Evolutionary conservation across 2,329 filamentous ascomycete genomes (phyloP).

Genomic region (Stagonosporopsis chrysanthemi): DNA sequence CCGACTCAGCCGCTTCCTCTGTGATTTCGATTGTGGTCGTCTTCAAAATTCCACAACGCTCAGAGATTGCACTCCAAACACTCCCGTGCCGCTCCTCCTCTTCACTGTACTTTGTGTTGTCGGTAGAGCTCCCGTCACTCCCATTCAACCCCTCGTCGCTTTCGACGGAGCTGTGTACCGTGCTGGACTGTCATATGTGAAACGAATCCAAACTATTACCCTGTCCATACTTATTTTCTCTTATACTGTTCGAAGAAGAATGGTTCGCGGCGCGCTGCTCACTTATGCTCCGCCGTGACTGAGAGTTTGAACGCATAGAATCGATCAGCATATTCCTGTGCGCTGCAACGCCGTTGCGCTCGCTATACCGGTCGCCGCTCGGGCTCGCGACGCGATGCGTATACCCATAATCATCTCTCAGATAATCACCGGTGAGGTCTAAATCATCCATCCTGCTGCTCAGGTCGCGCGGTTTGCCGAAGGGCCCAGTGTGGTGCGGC

Average conservation of each 20-base stretch:
- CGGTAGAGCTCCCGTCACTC: background rate
- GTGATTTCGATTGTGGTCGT: constrained; percentile 10
- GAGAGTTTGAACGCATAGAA: constrained; percentile 7
- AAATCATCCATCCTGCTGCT: constrained; percentile 15
- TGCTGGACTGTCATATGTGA: constrained; percentile 11
- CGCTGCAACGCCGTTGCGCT: constrained; percentile 4
- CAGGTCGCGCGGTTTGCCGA: constrained; percentile 4
- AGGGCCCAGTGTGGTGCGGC: constrained; percentile 7
- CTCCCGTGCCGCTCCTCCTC: background rate
- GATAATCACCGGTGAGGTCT: constrained; percentile 7
- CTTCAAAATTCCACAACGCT: constrained; percentile 9
- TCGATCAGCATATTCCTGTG: constrained; percentile 12
- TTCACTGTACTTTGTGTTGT: constrained; percentile 3
- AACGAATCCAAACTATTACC: constrained; percentile 15
- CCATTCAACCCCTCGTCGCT: background rate
- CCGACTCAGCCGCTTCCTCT: background rate
- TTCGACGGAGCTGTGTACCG: constrained; percentile 3
- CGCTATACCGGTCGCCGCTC: constrained; percentile 3
- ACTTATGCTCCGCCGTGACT: background rate
- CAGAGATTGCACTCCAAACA: background rate
- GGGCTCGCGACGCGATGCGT: constrained; percentile 3
- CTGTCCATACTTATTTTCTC: background rate
- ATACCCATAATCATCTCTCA: constrained; percentile 1
- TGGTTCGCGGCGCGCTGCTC: constrained; percentile 2
- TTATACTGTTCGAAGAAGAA: constrained; percentile 2